These are phyloP conservation scores for Colletotrichum brevisporum DNA, from an alignment of 2,329 filamentous ascomycete species.

Conservation along the genomic window DNA sequence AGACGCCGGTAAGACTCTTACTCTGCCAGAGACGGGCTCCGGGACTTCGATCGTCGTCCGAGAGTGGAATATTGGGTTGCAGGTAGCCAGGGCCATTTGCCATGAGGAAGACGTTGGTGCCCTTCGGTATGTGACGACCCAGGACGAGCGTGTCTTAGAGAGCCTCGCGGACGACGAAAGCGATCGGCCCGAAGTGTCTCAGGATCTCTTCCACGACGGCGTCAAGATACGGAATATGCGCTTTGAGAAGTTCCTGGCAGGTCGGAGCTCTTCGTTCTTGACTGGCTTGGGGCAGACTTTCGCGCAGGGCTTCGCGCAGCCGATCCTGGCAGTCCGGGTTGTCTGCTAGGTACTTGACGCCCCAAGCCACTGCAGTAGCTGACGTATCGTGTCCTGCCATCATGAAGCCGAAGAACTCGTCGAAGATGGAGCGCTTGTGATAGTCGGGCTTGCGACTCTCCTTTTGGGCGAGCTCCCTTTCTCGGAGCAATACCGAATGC, in stretches of 20 bases:
- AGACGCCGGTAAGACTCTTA: slow-evolving; percentile 13
- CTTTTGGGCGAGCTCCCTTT: slow-evolving; percentile 47
- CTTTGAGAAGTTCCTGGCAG: slow-evolving; percentile 43
- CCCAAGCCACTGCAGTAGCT: slow-evolving; percentile 16
- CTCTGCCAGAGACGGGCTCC: slow-evolving; percentile 4
- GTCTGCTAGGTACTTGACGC: slow-evolving; percentile 45
- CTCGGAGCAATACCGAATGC: slow-evolving; percentile 51
- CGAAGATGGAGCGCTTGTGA: slow-evolving; percentile 3
- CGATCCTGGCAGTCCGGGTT: slow-evolving; percentile 41
- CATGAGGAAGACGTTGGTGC: slow-evolving; percentile 49
- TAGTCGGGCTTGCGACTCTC: slow-evolving; percentile 1
- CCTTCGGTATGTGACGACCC: slow-evolving; percentile 50
- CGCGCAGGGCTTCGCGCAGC: slow-evolving; percentile 43
- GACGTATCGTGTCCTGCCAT: slow-evolving; percentile 30
- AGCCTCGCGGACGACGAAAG: slow-evolving; percentile 44
- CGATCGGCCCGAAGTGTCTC: slow-evolving; percentile 43
- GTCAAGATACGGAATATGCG: slow-evolving; percentile 48
- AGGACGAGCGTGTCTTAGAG: slow-evolving; percentile 50
- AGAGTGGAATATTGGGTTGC: slow-evolving; percentile 44
- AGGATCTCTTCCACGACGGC: slow-evolving; percentile 51
- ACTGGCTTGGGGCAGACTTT: slow-evolving; percentile 38
- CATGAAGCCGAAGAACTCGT: slow-evolving; percentile 18
- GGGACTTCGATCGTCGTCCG: slow-evolving; percentile 44
- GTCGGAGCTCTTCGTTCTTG: slow-evolving; percentile 44
- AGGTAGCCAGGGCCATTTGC: slow-evolving; percentile 48